Evolutionary conservation across 106 monocot genomes (phyloP), one percentile per base, ranked within the genome.

Genomic region (Dendrobium officinale): DNA sequence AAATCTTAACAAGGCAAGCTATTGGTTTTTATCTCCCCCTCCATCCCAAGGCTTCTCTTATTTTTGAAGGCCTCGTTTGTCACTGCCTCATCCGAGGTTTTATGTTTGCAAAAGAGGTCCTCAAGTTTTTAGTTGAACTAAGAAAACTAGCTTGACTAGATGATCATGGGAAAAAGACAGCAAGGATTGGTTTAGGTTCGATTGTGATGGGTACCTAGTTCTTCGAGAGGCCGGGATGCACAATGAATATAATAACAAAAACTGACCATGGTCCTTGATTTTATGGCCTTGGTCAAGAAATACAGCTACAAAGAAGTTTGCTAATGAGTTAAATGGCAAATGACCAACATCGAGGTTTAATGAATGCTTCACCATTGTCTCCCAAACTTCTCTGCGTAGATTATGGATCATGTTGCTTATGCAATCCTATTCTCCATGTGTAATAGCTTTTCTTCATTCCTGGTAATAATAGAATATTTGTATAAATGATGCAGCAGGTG

Each of bases 401-500:
- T 29, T 42, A 72, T 33, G 37, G 40, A 41, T 9, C 75, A 51
- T 86, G 75, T 4, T 20, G 42, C 19, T 27, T 74, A 42, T 51
- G 49, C 24, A 22, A n/a, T 20, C 55, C 10, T 33, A 51, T 79
- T 55, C 27, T 73, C 43, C 49, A 45, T 26, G 33, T 9, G 22
- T 24, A 9, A 66, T 66, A 66, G 0, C 6, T 70, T 55, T 5
- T 76, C 43, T 64, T 61, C 44, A 66, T 24, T 15, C 16, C 26
- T 29, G 11, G 61, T 33, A 42, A 22, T 68, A 79, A 64, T 26
- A 59, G 37, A 17, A 43, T 1, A 19, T 78, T 81, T 33, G 61
- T 73, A 48, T 80, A 73, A 18, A 17, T 67, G 79, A 33, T 41
- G 16, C 75, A 40, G 37, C 83, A 93, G 95, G 84, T 89, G 95